Conservation (phyloP, 106 monocot species). For the Dactylorhiza incarnata region DNA sequence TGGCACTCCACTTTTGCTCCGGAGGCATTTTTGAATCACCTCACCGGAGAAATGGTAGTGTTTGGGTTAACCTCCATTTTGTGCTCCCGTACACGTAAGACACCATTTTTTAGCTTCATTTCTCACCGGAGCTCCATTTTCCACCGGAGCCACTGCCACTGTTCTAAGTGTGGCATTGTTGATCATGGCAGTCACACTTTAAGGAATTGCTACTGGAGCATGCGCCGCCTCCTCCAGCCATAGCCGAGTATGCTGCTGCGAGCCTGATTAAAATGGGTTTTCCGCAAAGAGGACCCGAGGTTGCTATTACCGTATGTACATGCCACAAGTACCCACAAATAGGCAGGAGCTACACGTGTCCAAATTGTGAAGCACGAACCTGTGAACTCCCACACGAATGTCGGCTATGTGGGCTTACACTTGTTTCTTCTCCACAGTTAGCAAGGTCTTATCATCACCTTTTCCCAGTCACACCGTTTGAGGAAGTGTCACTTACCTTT, state of each 20-base stretch:
- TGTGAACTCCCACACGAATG: slow-evolving; percentile 95
- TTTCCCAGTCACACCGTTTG: slow-evolving; percentile 81
- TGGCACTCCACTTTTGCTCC: too few species aligned
- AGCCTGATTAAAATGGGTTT: slow-evolving; percentile 98
- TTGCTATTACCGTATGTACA: slow-evolving; percentile 75
- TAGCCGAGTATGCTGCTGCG: slow-evolving; percentile 84
- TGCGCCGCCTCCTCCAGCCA: slow-evolving; percentile 86
- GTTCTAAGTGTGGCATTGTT: not conserved
- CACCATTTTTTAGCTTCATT: too few species aligned
- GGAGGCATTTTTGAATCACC: too few species aligned
- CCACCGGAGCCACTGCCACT: too few species aligned
- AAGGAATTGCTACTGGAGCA: slow-evolving; percentile 90
- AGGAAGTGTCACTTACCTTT: slow-evolving; percentile 44
- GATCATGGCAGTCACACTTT: slow-evolving; percentile 60
- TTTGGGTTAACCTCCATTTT: too few species aligned
- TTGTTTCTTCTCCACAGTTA: slow-evolving; percentile 95
- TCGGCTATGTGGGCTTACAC: slow-evolving; percentile 81
- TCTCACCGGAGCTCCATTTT: too few species aligned
- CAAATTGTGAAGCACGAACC: slow-evolving; percentile 81
- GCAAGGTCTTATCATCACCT: slow-evolving; percentile 98
- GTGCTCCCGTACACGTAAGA: too few species aligned
- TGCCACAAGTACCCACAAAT: slow-evolving; percentile 86
- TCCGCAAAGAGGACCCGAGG: slow-evolving; percentile 94
- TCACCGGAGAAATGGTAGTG: too few species aligned
- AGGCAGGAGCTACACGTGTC: slow-evolving; percentile 92